A percentile compares a stretch with the other conserved stretches of the same genome.
Evolutionary conservation across 1,284 basidiomycete species (phyloP).

Genomic region (Ceratobasidium papillatum): DNA sequence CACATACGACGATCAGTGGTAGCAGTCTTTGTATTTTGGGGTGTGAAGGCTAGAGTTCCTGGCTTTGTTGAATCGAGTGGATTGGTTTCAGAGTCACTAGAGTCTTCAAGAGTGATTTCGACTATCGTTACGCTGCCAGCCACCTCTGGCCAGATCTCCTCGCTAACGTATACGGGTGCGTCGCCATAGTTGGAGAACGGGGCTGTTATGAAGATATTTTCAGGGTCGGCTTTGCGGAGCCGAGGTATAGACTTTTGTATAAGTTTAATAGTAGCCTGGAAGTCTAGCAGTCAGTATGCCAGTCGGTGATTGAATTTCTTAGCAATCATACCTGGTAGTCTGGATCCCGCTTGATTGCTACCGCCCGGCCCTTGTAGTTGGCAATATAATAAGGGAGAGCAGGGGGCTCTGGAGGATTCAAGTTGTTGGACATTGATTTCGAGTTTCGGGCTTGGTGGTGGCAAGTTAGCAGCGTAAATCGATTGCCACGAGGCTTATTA

Average conservation of each 20-base stretch:
- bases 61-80: too few relatives aligned
- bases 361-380: background rate
- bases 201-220: background rate
- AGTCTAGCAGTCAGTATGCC: background rate
- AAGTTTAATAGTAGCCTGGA: background rate
- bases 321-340: background rate
- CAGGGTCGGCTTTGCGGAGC: background rate
- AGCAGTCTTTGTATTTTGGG: too few relatives aligned
- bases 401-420: background rate
- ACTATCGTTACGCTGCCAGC: background rate
- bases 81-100: too few relatives aligned
- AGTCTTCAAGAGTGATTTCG: background rate
- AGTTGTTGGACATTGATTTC: background rate
- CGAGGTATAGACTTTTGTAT: background rate
- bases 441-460: too few relatives aligned
- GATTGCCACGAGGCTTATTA: too few relatives aligned
- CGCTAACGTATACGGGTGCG: background rate
- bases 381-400: background rate
- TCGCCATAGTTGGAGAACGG: background rate
- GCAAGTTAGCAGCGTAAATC: too few relatives aligned
- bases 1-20: too few relatives aligned
- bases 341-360: background rate
- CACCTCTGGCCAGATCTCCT: background rate
- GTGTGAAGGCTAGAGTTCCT: too few relatives aligned
- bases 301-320: background rate